Evolutionary conservation across 768 basidiomycete genomes (phyloP), one percentile per base, ranked within the genome.

Genomic region (Russula emetica): DNA sequence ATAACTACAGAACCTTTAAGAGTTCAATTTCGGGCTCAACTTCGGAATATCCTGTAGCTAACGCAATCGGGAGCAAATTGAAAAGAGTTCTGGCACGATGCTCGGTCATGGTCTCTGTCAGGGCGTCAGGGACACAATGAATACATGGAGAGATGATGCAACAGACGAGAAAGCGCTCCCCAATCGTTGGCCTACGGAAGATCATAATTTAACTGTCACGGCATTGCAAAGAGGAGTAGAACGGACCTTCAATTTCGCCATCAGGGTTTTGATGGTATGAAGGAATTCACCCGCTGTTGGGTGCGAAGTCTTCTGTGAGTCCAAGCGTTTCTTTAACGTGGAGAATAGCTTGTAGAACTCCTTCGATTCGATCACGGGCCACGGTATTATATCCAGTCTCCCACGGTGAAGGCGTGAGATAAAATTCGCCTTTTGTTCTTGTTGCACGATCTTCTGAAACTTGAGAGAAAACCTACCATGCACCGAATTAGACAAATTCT

Each of bases 241-340:
- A 36, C 59, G 24, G 53, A 83, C 85, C 78, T 86, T 86, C 47
- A 86, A 68, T 61, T 86, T 86, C 7, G 85, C 85, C 85, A 86
- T 86, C 50, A 86, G 66, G 0, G 83, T 83, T 71, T 86, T 86
- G 70, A 86, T 73, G 3, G 79, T 76, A 44, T 81, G 79, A 6
- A 85, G 72, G 66, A 86, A 86, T 62, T 82, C 78, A 20, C 80
- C 81, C 0, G 82, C 85, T 0, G 78, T 75, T 0, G 70, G 72
- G 67, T 86, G 84, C 0, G 84, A 83, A 1, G 79, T 60, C 4
- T 68, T 63, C 62, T 85, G 83, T 50, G 76, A 73, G 62, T 85
- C 81, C 7, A 87, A 70, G 3, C 73, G 73, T 55, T 72, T 74
- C 65, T 81, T 83, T 34, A 87, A 64, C 0, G 72, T 70, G 0